phyloP scores from a whole-genome alignment of 2,329 filamentous ascomycete genomes.

The Cladosporium sp. region DNA sequence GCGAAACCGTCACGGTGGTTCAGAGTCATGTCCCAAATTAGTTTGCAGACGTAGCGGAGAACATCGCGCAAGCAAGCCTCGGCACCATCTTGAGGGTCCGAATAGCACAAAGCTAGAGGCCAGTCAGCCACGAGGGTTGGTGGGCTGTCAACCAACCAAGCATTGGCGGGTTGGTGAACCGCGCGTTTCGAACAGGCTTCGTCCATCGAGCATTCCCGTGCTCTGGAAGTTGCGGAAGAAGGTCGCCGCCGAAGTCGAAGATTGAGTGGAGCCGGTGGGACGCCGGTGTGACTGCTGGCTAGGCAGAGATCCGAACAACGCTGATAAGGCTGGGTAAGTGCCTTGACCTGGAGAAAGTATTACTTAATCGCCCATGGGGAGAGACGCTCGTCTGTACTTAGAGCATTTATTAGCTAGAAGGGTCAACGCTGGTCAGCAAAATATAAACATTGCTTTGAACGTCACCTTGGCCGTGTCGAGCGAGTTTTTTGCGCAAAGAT shows the following conservation, averaged over 20 bases:
- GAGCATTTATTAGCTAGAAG: slow-evolving; percentile 4
- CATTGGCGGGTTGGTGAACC: neutral
- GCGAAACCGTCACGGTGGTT: neutral
- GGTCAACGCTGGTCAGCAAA: neutral
- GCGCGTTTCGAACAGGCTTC: neutral
- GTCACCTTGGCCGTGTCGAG: neutral
- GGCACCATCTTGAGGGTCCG: neutral
- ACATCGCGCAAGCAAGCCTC: slow-evolving; percentile 9
- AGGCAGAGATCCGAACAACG: neutral
- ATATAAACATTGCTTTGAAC: neutral
- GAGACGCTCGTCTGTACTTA: slow-evolving; percentile 1
- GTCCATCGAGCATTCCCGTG: slow-evolving; percentile 2
- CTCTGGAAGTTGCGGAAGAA: slow-evolving; percentile 5
- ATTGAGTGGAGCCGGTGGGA: slow-evolving; percentile 12
- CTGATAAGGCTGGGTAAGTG: slow-evolving; percentile 8
- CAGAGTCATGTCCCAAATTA: slow-evolving; percentile 8
- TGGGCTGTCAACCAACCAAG: neutral
- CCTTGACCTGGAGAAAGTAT: slow-evolving; percentile 10
- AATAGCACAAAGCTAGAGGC: too few species aligned
- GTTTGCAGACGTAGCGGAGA: slow-evolving; percentile 1
- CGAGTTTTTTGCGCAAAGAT: too few species aligned
- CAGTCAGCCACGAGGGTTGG: neutral
- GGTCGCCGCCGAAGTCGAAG: slow-evolving; percentile 3
- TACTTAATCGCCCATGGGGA: slow-evolving; percentile 14
- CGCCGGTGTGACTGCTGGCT: slow-evolving; percentile 8